Conservation (phyloP, 1,284 basidiomycete species). For the Vanrija humicola region DNA sequence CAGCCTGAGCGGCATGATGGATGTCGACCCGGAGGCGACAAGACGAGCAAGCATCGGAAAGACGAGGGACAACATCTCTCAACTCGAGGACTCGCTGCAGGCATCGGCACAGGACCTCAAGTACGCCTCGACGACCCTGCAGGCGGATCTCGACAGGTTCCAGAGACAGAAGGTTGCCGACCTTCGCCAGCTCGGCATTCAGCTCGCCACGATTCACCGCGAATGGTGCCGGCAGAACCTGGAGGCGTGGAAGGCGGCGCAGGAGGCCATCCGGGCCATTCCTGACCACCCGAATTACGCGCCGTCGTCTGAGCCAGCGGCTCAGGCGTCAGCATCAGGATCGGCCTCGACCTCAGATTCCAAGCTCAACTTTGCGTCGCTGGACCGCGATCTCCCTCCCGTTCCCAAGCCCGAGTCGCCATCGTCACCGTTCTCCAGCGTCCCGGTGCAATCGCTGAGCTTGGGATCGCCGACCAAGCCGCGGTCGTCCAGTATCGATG, state of each 20-base stretch:
- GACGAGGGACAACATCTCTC: slow-evolving; percentile 84
- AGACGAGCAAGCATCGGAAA: slow-evolving; percentile 88
- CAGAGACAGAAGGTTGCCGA: slow-evolving; percentile 98
- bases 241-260: slow-evolving; percentile 93
- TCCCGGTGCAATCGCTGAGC: too few species aligned
- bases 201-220: slow-evolving; percentile 81
- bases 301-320: background rate
- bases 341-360: too few species aligned
- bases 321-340: too few species aligned
- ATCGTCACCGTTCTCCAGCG: background rate
- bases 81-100: slow-evolving; percentile 91
- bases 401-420: slow-evolving; percentile 3
- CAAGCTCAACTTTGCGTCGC: slow-evolving; percentile 1
- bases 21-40: slow-evolving; percentile 94
- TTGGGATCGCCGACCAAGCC: background rate
- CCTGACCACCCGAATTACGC: slow-evolving; percentile 75
- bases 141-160: slow-evolving; percentile 95
- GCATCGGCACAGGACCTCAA: slow-evolving; percentile 86
- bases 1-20: slow-evolving; percentile 96
- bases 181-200: slow-evolving; percentile 83
- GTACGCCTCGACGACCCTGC: slow-evolving; percentile 91
- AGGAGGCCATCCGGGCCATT: slow-evolving; percentile 82
- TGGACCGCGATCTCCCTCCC: slow-evolving; percentile 17
- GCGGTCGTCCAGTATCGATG: background rate
- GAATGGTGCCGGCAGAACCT: slow-evolving; percentile 98